phyloP scores from a whole-genome alignment of 129 eudicot genomes.

The Tagetes erecta region DNA sequence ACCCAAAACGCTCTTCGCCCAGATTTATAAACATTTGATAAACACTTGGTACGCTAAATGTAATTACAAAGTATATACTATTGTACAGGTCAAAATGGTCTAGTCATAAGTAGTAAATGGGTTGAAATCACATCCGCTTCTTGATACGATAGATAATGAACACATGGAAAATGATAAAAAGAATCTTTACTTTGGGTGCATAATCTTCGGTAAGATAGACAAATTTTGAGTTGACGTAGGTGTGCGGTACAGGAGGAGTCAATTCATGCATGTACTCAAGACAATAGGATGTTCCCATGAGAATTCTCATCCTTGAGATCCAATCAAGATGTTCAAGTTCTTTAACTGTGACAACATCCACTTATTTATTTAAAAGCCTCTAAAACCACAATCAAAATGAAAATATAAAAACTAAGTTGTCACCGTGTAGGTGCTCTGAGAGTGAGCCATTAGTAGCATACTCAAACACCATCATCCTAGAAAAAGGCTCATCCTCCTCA shows the following conservation, averaged over 20 bases:
- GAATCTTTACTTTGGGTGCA: slow-evolving; percentile 78
- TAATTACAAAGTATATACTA: not conserved
- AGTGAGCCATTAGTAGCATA: slow-evolving; percentile 84
- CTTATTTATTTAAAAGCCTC: not conserved
- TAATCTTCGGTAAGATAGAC: slow-evolving; percentile 84
- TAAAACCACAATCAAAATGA: not conserved
- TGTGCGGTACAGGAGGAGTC: slow-evolving; percentile 62
- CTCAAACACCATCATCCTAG: slow-evolving; percentile 95
- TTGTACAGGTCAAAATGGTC: not conserved
- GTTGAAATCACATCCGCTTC: not conserved
- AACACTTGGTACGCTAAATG: not conserved
- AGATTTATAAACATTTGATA: not conserved
- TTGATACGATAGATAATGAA: not conserved
- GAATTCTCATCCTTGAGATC: slow-evolving; percentile 75
- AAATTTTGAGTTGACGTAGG: slow-evolving; percentile 45
- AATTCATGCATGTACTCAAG: slow-evolving; percentile 84
- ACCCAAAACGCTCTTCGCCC: not conserved
- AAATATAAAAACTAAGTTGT: not conserved
- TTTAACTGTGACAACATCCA: slow-evolving; percentile 45
- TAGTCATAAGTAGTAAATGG: no score
- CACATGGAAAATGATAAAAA: not conserved
- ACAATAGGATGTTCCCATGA: slow-evolving; percentile 90
- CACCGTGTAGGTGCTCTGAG: slow-evolving; percentile 90
- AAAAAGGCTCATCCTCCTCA: slow-evolving; percentile 84
- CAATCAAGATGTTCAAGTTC: slow-evolving; percentile 93